phyloP scores from a whole-genome alignment of 2,329 filamentous ascomycete genomes.

The Beauveria sp. region DNA sequence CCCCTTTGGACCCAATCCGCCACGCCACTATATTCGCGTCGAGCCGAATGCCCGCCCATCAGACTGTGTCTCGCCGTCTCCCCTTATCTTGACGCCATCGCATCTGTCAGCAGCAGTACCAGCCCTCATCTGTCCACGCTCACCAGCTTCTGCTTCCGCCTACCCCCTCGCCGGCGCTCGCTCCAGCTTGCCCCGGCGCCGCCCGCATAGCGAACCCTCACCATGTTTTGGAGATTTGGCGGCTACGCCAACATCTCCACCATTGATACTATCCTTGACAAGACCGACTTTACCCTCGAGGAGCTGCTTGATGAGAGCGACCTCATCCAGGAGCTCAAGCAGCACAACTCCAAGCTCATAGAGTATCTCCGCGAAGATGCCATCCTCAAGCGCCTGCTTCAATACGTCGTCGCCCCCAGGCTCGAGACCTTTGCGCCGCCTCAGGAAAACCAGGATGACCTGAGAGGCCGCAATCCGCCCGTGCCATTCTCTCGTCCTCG shows the following conservation, averaged over 20 bases:
- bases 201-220: conserved; percentile 33
- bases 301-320: conserved; percentile 95
- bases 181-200: conserved; percentile 7
- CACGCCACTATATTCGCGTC: neutral
- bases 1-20: conserved; percentile 8
- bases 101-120: neutral
- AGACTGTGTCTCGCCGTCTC: neutral
- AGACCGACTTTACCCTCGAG: conserved; percentile 90
- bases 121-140: neutral
- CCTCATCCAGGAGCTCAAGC: conserved; percentile 93
- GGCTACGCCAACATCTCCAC: conserved; percentile 96
- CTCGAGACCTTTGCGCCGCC: conserved; percentile 48
- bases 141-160: neutral
- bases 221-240: conserved; percentile 99
- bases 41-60: conserved; percentile 7
- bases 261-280: conserved; percentile 94
- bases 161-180: conserved; percentile 5
- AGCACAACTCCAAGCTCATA: conserved; percentile 95
- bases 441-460: conserved; percentile 42
- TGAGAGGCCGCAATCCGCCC: conserved; percentile 36
- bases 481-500: conserved; percentile 44
- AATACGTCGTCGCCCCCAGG: conserved; percentile 83
- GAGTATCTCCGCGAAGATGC: conserved; percentile 87
- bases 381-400: conserved; percentile 75
- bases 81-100: neutral